Evolutionary conservation across 2,329 filamentous ascomycete species (phyloP), one percentile per base, ranked within the genome.

Genomic region (Colletotrichum cereale): DNA sequence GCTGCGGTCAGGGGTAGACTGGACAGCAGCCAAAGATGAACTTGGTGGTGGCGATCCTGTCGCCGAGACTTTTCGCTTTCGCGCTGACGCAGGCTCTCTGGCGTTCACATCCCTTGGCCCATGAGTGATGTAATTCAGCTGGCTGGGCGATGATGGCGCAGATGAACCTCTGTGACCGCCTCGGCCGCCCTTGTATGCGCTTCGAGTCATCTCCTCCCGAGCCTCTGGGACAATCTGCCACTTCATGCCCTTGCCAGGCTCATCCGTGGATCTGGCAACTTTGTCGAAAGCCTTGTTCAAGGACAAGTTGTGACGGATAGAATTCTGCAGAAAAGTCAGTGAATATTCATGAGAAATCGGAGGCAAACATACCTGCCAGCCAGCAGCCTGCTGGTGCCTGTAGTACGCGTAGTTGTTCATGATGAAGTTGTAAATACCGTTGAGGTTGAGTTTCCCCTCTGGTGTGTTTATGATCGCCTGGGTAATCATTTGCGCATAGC

Each of bases 201-300:
- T 93, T 79, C 93, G 93, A 71, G 94, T 88, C 86, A 98, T 97
- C 64, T 97, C 96, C 24, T 98, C 94, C 60, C 92, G 91, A 74
- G 92, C 89, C 74, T 97, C 93, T 1, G 93, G 88, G 5, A 94
- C 91, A 78, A 99, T 95, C 81, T 96, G 94, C 96, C 96, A 99
- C 80, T 98, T 98, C 95, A 98, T 98, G 36, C 96, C 96, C 80
- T 99, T 99, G 16, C 96, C 96, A 29, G 96, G 96, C 80, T 99
- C 96, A 76, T 98, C 94, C 0, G 95, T 97, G 21, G 93, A 92
- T 57, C 96, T 91, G 3, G 96, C 93, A 11, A 97, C 93, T 81
- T 99, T 99, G 76, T 95, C 91, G 78, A 99, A 99, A 0, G 92
- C 91, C 80, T 98, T 97, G 81, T 97, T 98, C 52, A 99, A 84